These are phyloP conservation scores for Phytophthora kernoviae DNA, from an alignment of 352 stramenopile genomes.

Conservation along the genomic window DNA sequence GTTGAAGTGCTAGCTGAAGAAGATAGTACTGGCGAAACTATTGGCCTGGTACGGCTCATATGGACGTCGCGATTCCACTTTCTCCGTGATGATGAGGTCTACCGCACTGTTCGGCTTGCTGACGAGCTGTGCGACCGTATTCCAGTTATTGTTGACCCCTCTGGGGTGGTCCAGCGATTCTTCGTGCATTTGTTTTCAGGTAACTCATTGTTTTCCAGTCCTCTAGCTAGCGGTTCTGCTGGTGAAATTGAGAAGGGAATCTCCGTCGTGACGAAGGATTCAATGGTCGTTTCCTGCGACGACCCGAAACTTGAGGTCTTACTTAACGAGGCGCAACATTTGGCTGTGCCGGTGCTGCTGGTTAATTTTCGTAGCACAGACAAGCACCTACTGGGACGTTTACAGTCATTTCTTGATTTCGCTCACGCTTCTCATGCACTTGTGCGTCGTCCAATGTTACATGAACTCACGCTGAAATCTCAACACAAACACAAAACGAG, in stretches of 20 bases:
- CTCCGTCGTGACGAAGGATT: constrained; percentile 13
- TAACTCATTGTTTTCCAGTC: constrained; percentile 33
- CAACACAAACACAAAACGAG: constrained; percentile 24
- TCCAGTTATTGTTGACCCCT: constrained; percentile 49
- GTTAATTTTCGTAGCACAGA: constrained; percentile 42
- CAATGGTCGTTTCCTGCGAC: constrained; percentile 41
- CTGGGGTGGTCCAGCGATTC: constrained; percentile 47
- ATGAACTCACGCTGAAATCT: constrained; percentile 20
- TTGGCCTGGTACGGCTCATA: constrained; percentile 23
- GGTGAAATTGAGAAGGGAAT: constrained; percentile 24
- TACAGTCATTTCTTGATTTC: constrained; percentile 27
- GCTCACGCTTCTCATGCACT: constrained; percentile 14
- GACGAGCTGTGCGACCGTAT: constrained; percentile 43
- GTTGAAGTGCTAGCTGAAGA: background rate
- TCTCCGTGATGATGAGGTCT: constrained; percentile 13
- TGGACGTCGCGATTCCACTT: constrained; percentile 50
- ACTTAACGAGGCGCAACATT: constrained; percentile 38
- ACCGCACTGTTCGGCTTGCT: constrained; percentile 23
- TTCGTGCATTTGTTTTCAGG: constrained; percentile 59
- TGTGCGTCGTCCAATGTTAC: constrained; percentile 24
- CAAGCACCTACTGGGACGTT: constrained; percentile 3
- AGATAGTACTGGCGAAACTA: background rate
- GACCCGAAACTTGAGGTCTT: constrained; percentile 24
- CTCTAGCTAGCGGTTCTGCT: constrained; percentile 14
- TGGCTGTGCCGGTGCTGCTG: constrained; percentile 35